These are phyloP conservation scores for Oryza punctata DNA, from an alignment of 176 grass and related monocot species.

Conservation along the genomic window DNA sequence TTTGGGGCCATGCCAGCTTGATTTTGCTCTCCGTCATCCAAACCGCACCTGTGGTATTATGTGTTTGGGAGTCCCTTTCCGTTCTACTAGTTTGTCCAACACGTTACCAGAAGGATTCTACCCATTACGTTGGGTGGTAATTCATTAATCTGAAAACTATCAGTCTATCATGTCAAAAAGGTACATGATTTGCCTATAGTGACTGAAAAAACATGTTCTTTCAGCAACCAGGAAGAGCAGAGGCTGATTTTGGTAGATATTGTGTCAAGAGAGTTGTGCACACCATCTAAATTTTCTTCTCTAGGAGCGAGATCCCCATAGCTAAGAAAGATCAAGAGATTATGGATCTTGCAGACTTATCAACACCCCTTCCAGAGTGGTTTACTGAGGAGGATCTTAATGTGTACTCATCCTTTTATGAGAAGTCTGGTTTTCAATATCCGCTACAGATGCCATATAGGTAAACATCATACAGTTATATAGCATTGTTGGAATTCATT, in stretches of 20 bases:
- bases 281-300: too few relatives aligned
- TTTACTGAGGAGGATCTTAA: slow-evolving; percentile 64
- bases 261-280: slow-evolving; percentile 36
- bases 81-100: not conserved
- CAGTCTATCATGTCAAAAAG: not conserved
- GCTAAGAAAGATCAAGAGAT: slow-evolving; percentile 51
- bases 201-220: not conserved
- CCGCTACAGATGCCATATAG: too few relatives aligned
- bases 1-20: slow-evolving; percentile 40
- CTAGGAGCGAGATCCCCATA: too few relatives aligned
- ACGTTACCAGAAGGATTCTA: slow-evolving; percentile 61
- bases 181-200: not conserved
- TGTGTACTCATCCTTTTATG: slow-evolving; percentile 55
- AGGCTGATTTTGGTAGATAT: slow-evolving; percentile 58
- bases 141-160: too few relatives aligned
- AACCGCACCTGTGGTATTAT: slow-evolving; percentile 45
- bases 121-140: slow-evolving; percentile 46
- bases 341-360: slow-evolving; percentile 57
- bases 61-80: slow-evolving; percentile 57
- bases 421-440: slow-evolving; percentile 72
- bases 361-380: slow-evolving; percentile 58
- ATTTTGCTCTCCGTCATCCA: slow-evolving; percentile 48
- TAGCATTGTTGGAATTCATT: too few relatives aligned
- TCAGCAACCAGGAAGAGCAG: slow-evolving; percentile 37
- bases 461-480: too few relatives aligned